phyloP scores from a whole-genome alignment of 2,329 filamentous ascomycete species.

The Fusarium mangiferae region DNA sequence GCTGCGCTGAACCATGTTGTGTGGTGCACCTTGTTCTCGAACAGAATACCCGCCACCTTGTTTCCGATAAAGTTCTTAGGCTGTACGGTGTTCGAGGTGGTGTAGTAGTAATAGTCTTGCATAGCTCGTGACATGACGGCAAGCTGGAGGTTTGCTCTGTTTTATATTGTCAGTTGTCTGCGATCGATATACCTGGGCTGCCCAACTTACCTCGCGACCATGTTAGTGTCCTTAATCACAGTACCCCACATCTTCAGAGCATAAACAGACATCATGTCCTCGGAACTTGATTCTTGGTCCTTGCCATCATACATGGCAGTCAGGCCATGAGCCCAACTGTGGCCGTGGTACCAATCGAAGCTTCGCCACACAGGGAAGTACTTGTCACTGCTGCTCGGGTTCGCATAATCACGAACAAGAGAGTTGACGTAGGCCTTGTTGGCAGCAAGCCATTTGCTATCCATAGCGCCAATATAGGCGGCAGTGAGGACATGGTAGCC shows the following conservation, averaged over 20 bases:
- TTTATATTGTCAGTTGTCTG: constrained; percentile 1
- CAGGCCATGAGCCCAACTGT: constrained; percentile 90
- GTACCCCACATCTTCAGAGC: constrained; percentile 94
- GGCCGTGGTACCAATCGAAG: constrained; percentile 96
- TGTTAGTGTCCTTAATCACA: constrained; percentile 76
- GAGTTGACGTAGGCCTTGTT: constrained; percentile 86
- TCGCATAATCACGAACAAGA: constrained; percentile 84
- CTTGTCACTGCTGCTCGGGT: constrained; percentile 75
- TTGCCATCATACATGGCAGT: constrained; percentile 79
- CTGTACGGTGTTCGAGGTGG: constrained; percentile 72
- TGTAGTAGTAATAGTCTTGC: constrained; percentile 85
- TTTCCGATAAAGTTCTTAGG: constrained; percentile 84
- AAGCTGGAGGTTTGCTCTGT: constrained; percentile 82
- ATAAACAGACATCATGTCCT: constrained; percentile 89
- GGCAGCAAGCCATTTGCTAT: constrained; percentile 75
- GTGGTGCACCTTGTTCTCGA: constrained; percentile 96
- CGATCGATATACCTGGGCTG: not conserved
- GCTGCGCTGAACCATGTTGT: constrained; percentile 86
- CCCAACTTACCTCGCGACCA: constrained; percentile 75
- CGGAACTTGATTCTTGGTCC: constrained; percentile 87
- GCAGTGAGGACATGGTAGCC: constrained; percentile 92
- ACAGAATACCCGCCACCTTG: constrained; percentile 77
- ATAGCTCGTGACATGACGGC: constrained; percentile 79
- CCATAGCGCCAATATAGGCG: constrained; percentile 82
- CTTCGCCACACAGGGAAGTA: constrained; percentile 84